Evolutionary conservation across 2,329 filamentous ascomycete species (phyloP), one percentile per base, ranked within the genome.

Genomic region (Stachybotrys echinatus): DNA sequence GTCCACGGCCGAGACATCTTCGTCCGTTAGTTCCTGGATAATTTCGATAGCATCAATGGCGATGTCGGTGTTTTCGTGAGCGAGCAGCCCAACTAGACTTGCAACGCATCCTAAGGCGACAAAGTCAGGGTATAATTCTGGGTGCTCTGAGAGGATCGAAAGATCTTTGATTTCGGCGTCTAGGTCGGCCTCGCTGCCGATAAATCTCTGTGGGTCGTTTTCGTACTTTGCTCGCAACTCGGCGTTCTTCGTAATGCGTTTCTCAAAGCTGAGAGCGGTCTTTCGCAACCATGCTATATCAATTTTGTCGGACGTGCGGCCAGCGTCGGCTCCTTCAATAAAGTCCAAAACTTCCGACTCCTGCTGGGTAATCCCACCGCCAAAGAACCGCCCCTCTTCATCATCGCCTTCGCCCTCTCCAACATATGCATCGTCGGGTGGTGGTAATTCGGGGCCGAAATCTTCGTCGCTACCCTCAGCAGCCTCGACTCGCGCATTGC

Each of bases 31-130:
- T 71, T 99, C 94, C 50, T 83, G 85, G 47, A 99, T 82, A 44
- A 96, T 88, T 71, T 97, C 88, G 46, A 96, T 85, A 1, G 87
- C 89, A 55, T 87, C 89, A 59, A 97, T 95, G 12, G 94, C 91
- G 56, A 99, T 95, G 63, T 99, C 94, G 1, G 92, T 92, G 65
- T 99, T 99, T 61, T 99, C 94, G 65, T 99, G 94, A 17, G 92
- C 87, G 45, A 99, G 74, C 48, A 99, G 70, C 2, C 85, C 82
- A 2, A 95, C 89, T 47, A 99, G 69, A 49, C 86, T 92, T 5
- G 71, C 80, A 1, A 84, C 83, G 52, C 84, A 88, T 19, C 88
- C 88, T 47, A 91, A 74, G 56, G 83, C 85, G 27, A 87, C 84
- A 61, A 96, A 91, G 53, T 95, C 89, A 12, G 74, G 74, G 66